Evolutionary conservation across 1,139 yeast genomes (phyloP), one percentile per base, ranked within the genome.

Genomic region (Arxiozyma telluris): DNA sequence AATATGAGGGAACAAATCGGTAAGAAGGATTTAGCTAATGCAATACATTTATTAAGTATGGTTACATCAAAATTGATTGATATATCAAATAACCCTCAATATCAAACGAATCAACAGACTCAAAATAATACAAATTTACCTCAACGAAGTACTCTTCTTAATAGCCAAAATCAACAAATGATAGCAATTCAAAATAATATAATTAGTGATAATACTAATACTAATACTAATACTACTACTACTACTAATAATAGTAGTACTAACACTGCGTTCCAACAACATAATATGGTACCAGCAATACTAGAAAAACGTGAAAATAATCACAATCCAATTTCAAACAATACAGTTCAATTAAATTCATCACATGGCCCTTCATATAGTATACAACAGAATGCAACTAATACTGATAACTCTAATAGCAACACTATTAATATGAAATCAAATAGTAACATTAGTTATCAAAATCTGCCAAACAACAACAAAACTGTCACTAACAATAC

Each of bases 1-100:
- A 34, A 41, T 9, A 20, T 44, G 27, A 44, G 46, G 11, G 47
- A 49, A 21, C 41, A 38, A 15, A 49, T 39, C 1, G 18, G 17
- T 25, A 11, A 1, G 9, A n/a, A 20, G 9, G 52, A 51, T 49
- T 8, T 51, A 7, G 21, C 49, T 5, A 49, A 49, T 39, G 50
- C 49, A 17, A 51, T 46, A 9, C 18, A 49, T 27, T 38, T 54
- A 6, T 15, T 54, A 11, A 46, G 43, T 7, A 49, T 46, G 42
- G 42, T 46, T 8, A 21, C 30, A 17, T 21, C 30, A 4, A 46
- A 46, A 46, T 46, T 46, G 9, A 1, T 38, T 15, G 21, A 38
- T 15, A 30, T 9, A 12, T 15, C 39, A 12, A 15, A 34, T 34
- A 34, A 15, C n/a, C n/a, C n/a, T 15, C 39, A 34, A 34, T 15